Evolutionary conservation across 2,329 filamentous ascomycete species (phyloP), one percentile per base, ranked within the genome.

Genomic region (Ophioceras dolichostomum): DNA sequence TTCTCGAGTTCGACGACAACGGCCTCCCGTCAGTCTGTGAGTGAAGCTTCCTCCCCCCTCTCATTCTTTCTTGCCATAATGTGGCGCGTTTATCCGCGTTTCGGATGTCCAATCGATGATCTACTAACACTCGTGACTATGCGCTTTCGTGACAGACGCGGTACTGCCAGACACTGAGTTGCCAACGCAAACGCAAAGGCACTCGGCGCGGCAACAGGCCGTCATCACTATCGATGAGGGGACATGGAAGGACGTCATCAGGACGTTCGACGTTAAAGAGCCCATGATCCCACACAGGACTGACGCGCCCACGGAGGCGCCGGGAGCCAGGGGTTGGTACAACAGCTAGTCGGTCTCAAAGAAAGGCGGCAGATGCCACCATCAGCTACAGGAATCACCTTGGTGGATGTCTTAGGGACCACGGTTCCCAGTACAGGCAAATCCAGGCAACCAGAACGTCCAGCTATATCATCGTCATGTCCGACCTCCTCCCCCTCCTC

Each of bases 221-320:
- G 80, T 98, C 17, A 75, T 96, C 53, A 80, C 83, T 10, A 73
- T 98, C 43, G 87, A 96, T 48, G 91, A 87, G 65, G 68, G 74
- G 2, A 83, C 74, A 0, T 98, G 89, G 89, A 65, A 75, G 46
- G 73, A 83, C 16, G 67, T 95, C 32, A 79, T 94, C 34, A 58
- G 82, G 9, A 75, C 74, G 0, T 93, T 88, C 50, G 64, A 80
- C 19, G 85, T 96, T 45, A 70, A 63, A n/a, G 68, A 85, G 45
- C 68, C 83, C 2, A 79, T 95, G 58, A 96, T 98, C 43, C 73
- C 79, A n/a, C 83, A 94, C 55, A 74, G 91, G 13, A 62, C 73
- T 43, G 78, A 85, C 44, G 62, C 72, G 39, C 57, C 57, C 6
- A 57, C 56, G 21, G 55, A 62, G 20, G 67, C 67, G 2, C 69